Base-by-base conservation (phyloP, 257 asterid genomes). In the Eustoma russellianum region DNA sequence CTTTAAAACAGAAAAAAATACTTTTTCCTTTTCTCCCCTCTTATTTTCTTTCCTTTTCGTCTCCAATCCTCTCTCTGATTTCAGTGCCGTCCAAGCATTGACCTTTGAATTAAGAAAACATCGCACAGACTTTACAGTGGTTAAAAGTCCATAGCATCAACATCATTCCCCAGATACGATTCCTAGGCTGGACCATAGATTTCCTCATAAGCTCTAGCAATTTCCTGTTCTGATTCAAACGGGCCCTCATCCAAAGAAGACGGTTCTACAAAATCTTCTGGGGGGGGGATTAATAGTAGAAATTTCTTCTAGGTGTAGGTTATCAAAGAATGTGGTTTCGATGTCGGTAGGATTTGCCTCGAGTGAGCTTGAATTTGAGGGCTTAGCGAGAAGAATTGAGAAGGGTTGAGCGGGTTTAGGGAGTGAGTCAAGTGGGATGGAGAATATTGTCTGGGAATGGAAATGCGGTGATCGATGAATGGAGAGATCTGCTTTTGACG, bases 161-260 rank as follows among this genome's bases (percentile, higher is more conserved):
- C 66, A 13, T 86, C 89, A 50, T 84, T 90, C 0, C 95, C 98
- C 7, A 86, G 77, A 2, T 49, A 64, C 8, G 78, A 65, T 71
- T 83, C 96, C 0, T 82, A 86, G 0, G 81, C 96, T 0, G 95
- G 61, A 0, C 98, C 98, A 66, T 86, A 90, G 7, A 86, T 49
- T 43, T 90, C 95, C 60, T 90, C 96, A 24, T 57, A 86, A 2
- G 94, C 92, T 9, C 64, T 24, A 13, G 96, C 88, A 13, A 86
- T 82, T 7, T 86, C 95, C 0, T 90, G 96, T 54, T 86, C 98
- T 2, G 86, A 55, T 45, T 83, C 95, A 33, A 67, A 3, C 16
- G 95, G 87, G 3, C 78, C 94, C 9, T 83, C 95, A 44, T 86
- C 98, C 77, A 86, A 83, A 13, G 85, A 71, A 9, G 92, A 78